Evolutionary conservation across 352 stramenopile species (phyloP), one percentile per base, ranked within the genome.

Genomic region (Blastocystis sp.): DNA sequence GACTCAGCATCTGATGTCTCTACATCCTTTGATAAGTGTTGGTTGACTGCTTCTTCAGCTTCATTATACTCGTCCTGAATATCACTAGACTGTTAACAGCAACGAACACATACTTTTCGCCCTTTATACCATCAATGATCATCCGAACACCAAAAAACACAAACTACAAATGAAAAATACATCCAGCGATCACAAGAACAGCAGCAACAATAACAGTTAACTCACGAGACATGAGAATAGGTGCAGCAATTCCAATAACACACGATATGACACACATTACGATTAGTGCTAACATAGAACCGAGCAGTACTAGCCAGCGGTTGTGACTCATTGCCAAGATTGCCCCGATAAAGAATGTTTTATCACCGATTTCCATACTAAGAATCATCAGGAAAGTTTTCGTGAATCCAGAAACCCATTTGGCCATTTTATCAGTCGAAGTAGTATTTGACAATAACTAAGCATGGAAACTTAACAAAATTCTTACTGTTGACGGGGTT

Each of bases 321-420:
- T 96, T 96, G 69, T 96, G 94, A 91, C 98, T 98, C 92, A 97
- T 97, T 37, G 96, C 97, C 68, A 99, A 90, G 90, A 99, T 96
- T 55, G 95, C 96, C 0, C 96, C 96, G 90, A 99, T 98, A 92
- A 99, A 99, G 90, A 99, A 99, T n/a, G 97, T 99, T 91, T 99
- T 99, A 93, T 99, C 97, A 69, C 97, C 97, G 90, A 99, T 98
- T 91, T 99, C 96, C 75, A 96, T 98, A 26, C 98, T 94, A 93
- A 98, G 98, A 78, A 99, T 98, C 69, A 98, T 95, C 76, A 96
- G 92, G 90, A 98, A 95, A 50, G 94, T 92, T 91, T 96, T 93
- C 70, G 95, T 93, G 90, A 96, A 96, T 43, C 93, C 93, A 26
- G 93, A 93, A 85, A 93, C 88, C 50, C 76, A 87, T 39, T 34